These are phyloP conservation scores for Pleoardoris graminearum DNA, from an alignment of 2,329 filamentous ascomycete genomes.

Conservation along the genomic window DNA sequence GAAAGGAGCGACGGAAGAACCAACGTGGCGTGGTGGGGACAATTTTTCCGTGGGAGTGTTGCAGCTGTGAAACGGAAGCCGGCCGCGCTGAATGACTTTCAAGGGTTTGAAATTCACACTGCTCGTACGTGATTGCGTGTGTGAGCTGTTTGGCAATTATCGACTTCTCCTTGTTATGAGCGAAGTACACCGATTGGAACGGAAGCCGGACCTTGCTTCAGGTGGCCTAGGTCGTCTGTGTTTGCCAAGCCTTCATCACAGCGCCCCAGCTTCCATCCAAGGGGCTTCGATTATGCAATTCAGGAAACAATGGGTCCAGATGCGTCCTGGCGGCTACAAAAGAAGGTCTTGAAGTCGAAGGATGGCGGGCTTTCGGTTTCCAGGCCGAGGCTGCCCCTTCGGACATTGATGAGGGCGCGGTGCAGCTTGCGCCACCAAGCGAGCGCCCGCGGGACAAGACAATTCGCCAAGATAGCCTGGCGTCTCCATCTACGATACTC, in stretches of 20 bases:
- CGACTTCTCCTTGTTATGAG: too few species aligned
- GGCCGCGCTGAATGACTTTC: too few species aligned
- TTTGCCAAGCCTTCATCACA: not conserved
- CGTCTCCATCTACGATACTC: not conserved
- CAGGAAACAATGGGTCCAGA: not conserved
- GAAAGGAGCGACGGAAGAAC: not conserved
- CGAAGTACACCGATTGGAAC: too few species aligned
- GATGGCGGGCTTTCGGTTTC: not conserved
- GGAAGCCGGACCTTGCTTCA: conserved; percentile 2
- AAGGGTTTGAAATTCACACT: too few species aligned
- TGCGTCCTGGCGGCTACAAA: not conserved
- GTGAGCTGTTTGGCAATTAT: too few species aligned
- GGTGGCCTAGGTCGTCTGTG: too few species aligned
- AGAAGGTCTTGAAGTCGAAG: too few species aligned
- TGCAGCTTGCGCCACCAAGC: not conserved
- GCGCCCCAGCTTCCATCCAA: conserved; percentile 1
- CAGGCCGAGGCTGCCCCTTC: not conserved
- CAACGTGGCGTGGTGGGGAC: conserved; percentile 1
- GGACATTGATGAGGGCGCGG: not conserved
- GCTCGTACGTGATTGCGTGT: too few species aligned
- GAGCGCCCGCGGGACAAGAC: not conserved
- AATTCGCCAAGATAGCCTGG: conserved; percentile 4
- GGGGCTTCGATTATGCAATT: not conserved
- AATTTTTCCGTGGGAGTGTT: conserved; percentile 7
- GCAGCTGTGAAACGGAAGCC: conserved; percentile 7